Evolutionary conservation across 139 green algal genomes (phyloP), one percentile per base, ranked within the genome.

Genomic region (Haematococcus sp.): DNA sequence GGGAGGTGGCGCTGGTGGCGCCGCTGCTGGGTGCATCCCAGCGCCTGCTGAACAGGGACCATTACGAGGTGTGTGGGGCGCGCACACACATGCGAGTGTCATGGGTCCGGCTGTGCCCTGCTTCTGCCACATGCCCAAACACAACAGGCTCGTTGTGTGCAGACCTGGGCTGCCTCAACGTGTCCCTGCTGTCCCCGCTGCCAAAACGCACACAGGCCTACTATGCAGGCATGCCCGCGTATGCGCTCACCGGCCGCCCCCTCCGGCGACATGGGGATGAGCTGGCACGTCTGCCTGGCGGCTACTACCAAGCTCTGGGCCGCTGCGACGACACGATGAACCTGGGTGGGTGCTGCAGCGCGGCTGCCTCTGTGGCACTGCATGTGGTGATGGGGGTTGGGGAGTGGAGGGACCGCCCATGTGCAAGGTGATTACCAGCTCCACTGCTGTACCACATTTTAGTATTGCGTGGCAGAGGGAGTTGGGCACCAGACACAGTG

Each of bases 261-360:
- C 83, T 98, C 76, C 81, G 94, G 33, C 86, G 94, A 17, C 94
- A 98, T 68, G 94, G 94, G 0, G 94, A 98, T 66, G 91, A 93
- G 81, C 23, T 98, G 60, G 81, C 88, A 79, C 79, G 81, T 33
- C 70, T 94, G 63, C 68, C 83, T 1, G 77, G 85, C 0, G 91
- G 91, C 32, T 91, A 83, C 71, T 81, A 80, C 68, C 54, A 43
- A 1, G 75, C 58, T 49, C 27, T 80, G n/a, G 94, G 94, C 0
- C 80, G 94, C 9, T 85, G 79, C 27, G 94, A 98, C 73, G 93
- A 98, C 85, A 97, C 94, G 2, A 98, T 98, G 94, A 98, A 98
- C 86, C 85, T 98, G n/a, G 94, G 94, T 22, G 93, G 89, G 16
- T 27, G 40, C 40, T 19, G 40, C 7, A 49, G 40, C 11, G 40